Conservation (phyloP, 2,329 filamentous ascomycete genomes). For the Aspergillus hiratsukae region DNA sequence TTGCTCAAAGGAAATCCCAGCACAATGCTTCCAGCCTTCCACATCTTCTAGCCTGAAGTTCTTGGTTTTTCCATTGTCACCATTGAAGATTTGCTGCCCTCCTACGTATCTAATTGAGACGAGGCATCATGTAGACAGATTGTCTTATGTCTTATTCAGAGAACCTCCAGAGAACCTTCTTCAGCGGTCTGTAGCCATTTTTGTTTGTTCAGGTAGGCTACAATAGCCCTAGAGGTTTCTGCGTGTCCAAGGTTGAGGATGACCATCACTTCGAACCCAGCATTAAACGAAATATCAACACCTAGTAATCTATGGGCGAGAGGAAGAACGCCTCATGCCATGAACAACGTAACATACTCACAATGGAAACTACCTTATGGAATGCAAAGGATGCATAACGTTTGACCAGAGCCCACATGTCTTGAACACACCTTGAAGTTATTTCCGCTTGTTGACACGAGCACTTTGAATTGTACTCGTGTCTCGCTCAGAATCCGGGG, state of each 20-base stretch:
- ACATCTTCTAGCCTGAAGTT: not conserved
- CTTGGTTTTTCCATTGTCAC: not conserved
- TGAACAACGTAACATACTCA: not conserved
- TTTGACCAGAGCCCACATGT: not conserved
- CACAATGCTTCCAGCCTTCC: not conserved
- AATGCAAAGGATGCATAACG: not conserved
- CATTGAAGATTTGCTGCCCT: not conserved
- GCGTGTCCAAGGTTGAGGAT: too few relatives aligned
- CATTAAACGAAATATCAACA: not conserved
- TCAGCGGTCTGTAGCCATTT: too few relatives aligned
- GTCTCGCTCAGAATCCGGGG: not conserved
- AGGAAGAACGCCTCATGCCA: not conserved
- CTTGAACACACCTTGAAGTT: not conserved
- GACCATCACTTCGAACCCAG: too few relatives aligned
- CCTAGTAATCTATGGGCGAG: not conserved
- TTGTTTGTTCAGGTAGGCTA: too few relatives aligned
- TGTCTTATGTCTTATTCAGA: too few relatives aligned
- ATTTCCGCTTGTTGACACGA: not conserved
- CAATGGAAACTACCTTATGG: not conserved
- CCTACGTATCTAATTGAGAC: too few relatives aligned
- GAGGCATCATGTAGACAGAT: too few relatives aligned
- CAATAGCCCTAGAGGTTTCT: too few relatives aligned
- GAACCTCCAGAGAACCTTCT: too few relatives aligned
- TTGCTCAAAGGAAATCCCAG: not conserved
- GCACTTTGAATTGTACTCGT: not conserved